phyloP scores from a whole-genome alignment of 148 eudicot species.

The Agrostemma githago region DNA sequence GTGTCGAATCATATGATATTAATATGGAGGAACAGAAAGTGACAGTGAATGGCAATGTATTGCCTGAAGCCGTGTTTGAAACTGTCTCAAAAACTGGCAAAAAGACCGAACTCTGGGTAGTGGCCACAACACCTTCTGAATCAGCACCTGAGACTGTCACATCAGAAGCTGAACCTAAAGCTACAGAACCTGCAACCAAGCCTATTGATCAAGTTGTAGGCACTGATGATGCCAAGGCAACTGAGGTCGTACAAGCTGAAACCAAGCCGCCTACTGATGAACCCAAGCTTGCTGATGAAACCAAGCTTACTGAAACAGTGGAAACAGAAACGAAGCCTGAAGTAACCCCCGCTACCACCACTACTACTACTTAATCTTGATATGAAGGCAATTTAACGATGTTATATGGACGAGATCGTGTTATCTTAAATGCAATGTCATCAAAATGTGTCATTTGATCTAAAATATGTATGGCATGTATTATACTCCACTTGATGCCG shows the following conservation, averaged over 20 bases:
- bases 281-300: not conserved
- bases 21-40: slow-evolving; percentile 72
- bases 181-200: slow-evolving; percentile 7
- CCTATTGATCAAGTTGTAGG: slow-evolving; percentile 1
- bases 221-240: not conserved
- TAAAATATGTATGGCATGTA: no score
- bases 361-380: not conserved
- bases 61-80: slow-evolving; percentile 69
- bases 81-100: slow-evolving; percentile 88
- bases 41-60: slow-evolving; percentile 75
- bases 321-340: not conserved
- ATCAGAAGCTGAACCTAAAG: not conserved
- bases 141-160: not conserved
- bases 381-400: no score
- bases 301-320: not conserved
- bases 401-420: no score
- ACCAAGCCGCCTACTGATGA: not conserved
- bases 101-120: slow-evolving; percentile 70
- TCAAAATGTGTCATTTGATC: no score
- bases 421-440: no score
- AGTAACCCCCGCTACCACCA: no score
- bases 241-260: not conserved
- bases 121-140: slow-evolving; percentile 18
- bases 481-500: no score
- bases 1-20: slow-evolving; percentile 72